Evolutionary conservation across 75 land plant species (phyloP).

Genomic region (Cunninghamia lanceolata): DNA sequence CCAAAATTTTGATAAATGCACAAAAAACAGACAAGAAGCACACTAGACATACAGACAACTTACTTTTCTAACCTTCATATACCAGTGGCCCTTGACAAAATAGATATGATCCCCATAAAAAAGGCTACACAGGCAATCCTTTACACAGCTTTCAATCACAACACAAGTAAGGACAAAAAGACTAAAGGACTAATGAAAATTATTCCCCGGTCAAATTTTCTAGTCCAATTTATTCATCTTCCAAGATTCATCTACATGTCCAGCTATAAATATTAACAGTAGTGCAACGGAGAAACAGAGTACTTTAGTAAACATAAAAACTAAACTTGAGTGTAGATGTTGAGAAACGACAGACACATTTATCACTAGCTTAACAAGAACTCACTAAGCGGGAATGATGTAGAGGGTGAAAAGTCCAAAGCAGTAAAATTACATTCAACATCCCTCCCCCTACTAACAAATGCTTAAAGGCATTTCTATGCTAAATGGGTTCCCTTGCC

Average conservation of each 20-base stretch:
- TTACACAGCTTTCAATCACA: background rate
- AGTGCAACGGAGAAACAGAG: background rate
- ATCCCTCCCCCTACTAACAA: no score
- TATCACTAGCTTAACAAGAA: no score
- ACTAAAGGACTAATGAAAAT: background rate
- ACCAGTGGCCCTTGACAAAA: background rate
- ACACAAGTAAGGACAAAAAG: background rate
- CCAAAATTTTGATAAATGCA: background rate
- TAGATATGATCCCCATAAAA: background rate
- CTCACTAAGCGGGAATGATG: no score
- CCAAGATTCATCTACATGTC: background rate
- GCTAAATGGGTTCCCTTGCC: no score
- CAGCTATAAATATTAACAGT: background rate
- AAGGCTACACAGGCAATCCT: background rate
- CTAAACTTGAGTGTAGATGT: background rate
- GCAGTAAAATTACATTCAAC: no score
- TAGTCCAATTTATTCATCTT: background rate
- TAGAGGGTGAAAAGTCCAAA: no score
- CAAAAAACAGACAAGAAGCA: background rate
- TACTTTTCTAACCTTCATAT: background rate
- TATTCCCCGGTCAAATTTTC: background rate
- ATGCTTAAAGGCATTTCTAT: no score
- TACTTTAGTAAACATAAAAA: background rate
- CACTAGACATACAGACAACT: background rate
- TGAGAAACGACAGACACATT: no score